Evolutionary conservation across 345 rosid species (phyloP), one percentile per base, ranked within the genome.

Genomic region (Corchorus capsularis): DNA sequence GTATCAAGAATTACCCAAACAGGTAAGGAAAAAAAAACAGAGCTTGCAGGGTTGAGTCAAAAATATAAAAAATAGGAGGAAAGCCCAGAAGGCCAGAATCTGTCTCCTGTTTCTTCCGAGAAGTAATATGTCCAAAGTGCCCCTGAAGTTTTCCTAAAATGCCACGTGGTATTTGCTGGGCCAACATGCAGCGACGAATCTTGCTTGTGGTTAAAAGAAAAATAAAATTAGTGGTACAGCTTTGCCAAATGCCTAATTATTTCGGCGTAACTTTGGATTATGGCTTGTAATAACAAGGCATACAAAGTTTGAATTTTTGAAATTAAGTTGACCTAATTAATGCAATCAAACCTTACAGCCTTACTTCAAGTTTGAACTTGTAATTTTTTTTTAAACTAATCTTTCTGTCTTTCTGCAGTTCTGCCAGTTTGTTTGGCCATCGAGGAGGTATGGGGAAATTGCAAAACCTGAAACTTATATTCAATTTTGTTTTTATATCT

Each of bases 1-100:
- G 67, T 34, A 13, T 75, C 50, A 27, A 34, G 53, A 74, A 52
- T 73, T 76, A 60, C 77, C 37, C 46, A 73, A 81, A 73, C 27
- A 15, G 19, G 59, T 17, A 72, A 19, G 63, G 14, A 68, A 8
- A 13, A 3, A 45, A 10, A 73, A 46, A 3, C 27, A 0, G 14
- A 5, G 12, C 12, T 14, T 57, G 37, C 27, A 59, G 11, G 12
- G 57, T 27, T 17, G 64, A 37, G 78, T 66, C 69, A 55, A 52
- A 63, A 57, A 74, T 69, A 5, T 14, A 35, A 20, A 34, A 5
- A 22, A 19, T 39, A 11, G 20, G 1, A 1, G 3, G 22, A 61
- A 60, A 12, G 3, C 9, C 65, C 5, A 9, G 22, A 61, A 60
- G 13, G 3, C 9, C 65, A 14, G n/a, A 32, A 61, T 13, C 41